Base-by-base conservation (phyloP, 1,284 basidiomycete genomes). In the Apiotrichum porosum region DNA sequence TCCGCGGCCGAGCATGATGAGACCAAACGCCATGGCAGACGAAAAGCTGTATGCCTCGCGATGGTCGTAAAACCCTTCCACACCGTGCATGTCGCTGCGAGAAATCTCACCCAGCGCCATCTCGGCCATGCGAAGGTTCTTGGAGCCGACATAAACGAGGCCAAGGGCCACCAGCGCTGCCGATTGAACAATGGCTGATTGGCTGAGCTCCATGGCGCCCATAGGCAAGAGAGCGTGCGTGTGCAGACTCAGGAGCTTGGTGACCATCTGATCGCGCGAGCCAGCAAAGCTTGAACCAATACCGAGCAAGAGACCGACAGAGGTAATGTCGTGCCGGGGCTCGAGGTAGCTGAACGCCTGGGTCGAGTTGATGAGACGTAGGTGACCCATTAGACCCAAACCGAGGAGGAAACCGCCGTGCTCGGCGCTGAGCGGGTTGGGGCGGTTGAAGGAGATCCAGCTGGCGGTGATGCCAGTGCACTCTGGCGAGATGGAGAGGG, bases 321-420 rank as follows among this genome's bases (percentile, higher is more conserved):
- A 92, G 0, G 93, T 97, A 51, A 90, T 79, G 60, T 97, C 90
- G 68, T 98, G 92, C 61, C 97, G 92, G 8, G 88, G 88, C 6
- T 91, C 91, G 54, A 98, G 81, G 69, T 97, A 97, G 14, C 84
- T 82, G 69, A 92, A 79, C n/a, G 77, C 76, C 51, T 80, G 77
- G 81, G 90, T 93, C 0, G 89, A 87, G 55, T 90, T 76, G 79
- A 99, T 83, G 41, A 84, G 81, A 47, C 83, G 83, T 57, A 98
- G 77, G 67, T 97, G 92, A 1, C 93, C 93, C 1, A 84, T 88
- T 31, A 99, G 76, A 0, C 95, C 95, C 2, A 99, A 79, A 12
- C 90, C 95, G 37, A 89, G 84, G 34, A 99, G 76, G 74, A 97
- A 93, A 0, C 95, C 95, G 14, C 92, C 95, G 65, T 98, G 94